Conservation (phyloP, 805 yeast genomes). For the Candida ortonii region DNA sequence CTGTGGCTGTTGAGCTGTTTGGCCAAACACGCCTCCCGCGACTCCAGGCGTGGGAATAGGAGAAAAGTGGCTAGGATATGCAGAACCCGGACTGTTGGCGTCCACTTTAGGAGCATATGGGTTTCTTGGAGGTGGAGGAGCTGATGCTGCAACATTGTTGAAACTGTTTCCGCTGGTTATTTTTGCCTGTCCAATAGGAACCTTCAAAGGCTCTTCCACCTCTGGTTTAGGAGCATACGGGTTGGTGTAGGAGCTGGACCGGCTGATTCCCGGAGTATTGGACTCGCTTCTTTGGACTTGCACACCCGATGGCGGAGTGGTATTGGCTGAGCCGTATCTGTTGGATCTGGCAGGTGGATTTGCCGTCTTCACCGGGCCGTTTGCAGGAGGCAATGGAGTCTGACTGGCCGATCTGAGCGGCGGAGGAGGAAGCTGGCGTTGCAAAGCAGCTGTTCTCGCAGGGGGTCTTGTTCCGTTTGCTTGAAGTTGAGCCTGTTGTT, state of each 20-base stretch:
- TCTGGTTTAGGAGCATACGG: slow-evolving; percentile 38
- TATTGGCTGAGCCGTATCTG: slow-evolving; percentile 20
- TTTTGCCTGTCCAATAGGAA: slow-evolving; percentile 26
- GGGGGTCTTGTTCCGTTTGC: slow-evolving; percentile 17
- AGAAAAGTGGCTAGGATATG: slow-evolving; percentile 7
- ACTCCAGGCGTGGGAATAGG: slow-evolving; percentile 20
- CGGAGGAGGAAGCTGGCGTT: slow-evolving; percentile 31
- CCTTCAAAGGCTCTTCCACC: slow-evolving; percentile 23
- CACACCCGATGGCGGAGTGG: slow-evolving; percentile 22
- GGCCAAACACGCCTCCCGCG: slow-evolving; percentile 8
- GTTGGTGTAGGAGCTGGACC: slow-evolving; percentile 21
- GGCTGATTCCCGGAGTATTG: slow-evolving; percentile 11
- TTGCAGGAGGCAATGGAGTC: slow-evolving; percentile 17
- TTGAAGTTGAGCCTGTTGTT: slow-evolving; percentile 16
- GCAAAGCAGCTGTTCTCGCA: slow-evolving; percentile 30
- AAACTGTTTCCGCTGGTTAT: slow-evolving; percentile 14
- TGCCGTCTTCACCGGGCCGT: slow-evolving; percentile 11
- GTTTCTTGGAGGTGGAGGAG: slow-evolving; percentile 24
- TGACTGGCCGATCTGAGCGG: slow-evolving; percentile 27
- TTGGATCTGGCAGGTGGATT: slow-evolving; percentile 18
- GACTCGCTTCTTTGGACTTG: slow-evolving; percentile 22
- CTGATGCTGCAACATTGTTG: slow-evolving; percentile 12
- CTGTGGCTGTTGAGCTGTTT: slow-evolving; percentile 13
- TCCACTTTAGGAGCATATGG: slow-evolving; percentile 37
- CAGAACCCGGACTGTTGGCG: slow-evolving; percentile 9